Percentiles rank a stretch among this genome's conserved stretches.
Conservation (phyloP, 2,329 filamentous ascomycete genomes). For the Zymoseptoria tritici region DNA sequence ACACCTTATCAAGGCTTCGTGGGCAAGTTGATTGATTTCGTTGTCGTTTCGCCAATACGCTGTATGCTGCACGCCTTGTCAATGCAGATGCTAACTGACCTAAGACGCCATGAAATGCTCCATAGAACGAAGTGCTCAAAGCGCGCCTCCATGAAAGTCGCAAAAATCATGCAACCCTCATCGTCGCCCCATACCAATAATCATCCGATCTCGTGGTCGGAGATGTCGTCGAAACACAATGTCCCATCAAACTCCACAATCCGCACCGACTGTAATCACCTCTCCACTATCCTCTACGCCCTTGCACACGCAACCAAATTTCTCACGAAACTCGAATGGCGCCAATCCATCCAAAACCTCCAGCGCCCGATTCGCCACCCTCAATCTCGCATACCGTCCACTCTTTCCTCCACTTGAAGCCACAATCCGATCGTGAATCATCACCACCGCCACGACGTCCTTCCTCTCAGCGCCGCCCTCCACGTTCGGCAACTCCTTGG, state of each 20-base stretch:
- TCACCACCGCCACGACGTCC: conserved; percentile 59
- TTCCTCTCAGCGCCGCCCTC: conserved; percentile 34
- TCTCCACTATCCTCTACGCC: conserved; percentile 4
- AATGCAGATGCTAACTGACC: background rate
- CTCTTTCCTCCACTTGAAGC: conserved; percentile 54
- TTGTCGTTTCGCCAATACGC: background rate
- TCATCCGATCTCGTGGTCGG: background rate
- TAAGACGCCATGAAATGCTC: background rate
- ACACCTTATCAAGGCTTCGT: background rate
- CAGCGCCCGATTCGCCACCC: conserved; percentile 55
- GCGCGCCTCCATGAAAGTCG: background rate
- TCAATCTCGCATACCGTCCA: conserved; percentile 64
- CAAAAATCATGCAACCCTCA: background rate
- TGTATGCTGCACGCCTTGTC: background rate
- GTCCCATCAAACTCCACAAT: background rate
- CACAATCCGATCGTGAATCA: conserved; percentile 67
- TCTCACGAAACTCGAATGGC: conserved; percentile 51
- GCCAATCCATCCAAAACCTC: conserved; percentile 43
- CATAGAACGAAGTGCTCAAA: background rate
- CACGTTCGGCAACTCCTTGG: conserved; percentile 44
- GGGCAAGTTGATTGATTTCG: background rate
- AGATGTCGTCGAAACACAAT: background rate
- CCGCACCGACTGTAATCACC: background rate
- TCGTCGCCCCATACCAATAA: background rate
- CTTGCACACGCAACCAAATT: conserved; percentile 58